Base-by-base conservation (phyloP, 345 rosid genomes). In the Lumnitzera littorea region DNA sequence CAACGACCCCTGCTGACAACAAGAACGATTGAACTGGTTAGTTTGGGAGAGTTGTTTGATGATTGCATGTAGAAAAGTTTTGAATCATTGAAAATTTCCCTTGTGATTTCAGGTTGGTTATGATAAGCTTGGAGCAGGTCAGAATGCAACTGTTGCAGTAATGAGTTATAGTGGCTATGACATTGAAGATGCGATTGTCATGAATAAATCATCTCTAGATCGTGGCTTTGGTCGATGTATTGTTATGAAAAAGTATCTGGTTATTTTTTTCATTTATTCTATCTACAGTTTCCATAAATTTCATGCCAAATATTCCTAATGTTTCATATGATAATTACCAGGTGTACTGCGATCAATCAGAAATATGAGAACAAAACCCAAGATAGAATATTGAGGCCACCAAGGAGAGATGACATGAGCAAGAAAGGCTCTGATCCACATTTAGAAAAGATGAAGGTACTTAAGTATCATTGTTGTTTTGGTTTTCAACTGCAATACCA, bases 221-320 rank as follows among this genome's bases (percentile, higher is more conserved):
- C 96, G 98, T 74, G 98, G 97, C 55, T 92, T 92, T 80, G 98
- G 96, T 58, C 97, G 91, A 59, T 92, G 98, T 72, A 85, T 92
- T 71, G 96, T 89, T 63, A 72, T 89, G 88, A 92, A 92, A 74
- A 87, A 84, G 98, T 87, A 84, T 23, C 54, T 46, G 23, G 11
- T 50, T 60, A 47, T 61, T 52, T 59, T 15, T 55, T 53, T 52
- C 36, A 14, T 4, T 36, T 36, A 36, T 9, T 4, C 43, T 36
- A 36, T 36, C 7, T 36, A 36, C 10, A 9, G 5, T 36, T 36
- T 7, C 9, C 10, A 7, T 36, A 9, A 36, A 9, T 36, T 36
- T 6, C 43, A 4, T 36, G 43, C 43, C 43, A 36, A 36, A 36
- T 36, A 4, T 36, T 36, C 43, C 43, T 36, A 4, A 36, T 7